phyloP scores from a whole-genome alignment of 2,329 filamentous ascomycete genomes.

The Alternaria angustiovoidea region DNA sequence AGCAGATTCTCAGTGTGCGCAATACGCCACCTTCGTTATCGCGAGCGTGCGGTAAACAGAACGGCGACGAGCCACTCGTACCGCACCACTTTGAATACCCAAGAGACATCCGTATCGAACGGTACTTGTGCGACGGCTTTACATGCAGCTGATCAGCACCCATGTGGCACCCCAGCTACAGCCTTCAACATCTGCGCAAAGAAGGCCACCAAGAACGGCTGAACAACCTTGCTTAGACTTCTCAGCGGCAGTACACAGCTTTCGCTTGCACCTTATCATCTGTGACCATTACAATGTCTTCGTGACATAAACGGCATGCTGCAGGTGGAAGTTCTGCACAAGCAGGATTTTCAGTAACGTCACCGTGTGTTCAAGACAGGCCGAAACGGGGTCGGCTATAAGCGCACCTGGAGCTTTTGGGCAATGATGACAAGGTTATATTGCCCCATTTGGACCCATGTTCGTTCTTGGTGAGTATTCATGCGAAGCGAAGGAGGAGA shows the following conservation, averaged over 20 bases:
- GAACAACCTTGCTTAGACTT: neutral
- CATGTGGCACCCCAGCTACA: neutral
- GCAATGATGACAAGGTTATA: slow-evolving; percentile 3
- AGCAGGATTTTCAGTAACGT: slow-evolving; percentile 9
- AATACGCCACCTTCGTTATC: neutral
- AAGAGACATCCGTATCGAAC: neutral
- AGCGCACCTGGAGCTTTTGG: neutral
- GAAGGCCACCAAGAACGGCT: neutral
- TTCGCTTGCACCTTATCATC: neutral
- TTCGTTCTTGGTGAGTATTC: neutral
- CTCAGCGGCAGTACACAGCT: neutral
- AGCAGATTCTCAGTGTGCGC: neutral
- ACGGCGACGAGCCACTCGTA: neutral
- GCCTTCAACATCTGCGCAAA: neutral
- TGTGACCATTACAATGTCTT: neutral
- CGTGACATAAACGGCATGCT: neutral
- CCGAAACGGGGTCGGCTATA: slow-evolving; percentile 1
- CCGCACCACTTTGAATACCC: neutral
- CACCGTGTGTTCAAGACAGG: slow-evolving; percentile 6
- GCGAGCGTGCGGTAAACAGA: neutral
- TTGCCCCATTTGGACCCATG: slow-evolving; percentile 2
- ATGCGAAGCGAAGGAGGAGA: neutral
- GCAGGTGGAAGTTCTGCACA: neutral
- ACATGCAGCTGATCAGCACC: neutral
- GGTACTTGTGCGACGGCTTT: neutral